Base-by-base conservation (phyloP, 176 grass and related monocot species). In the Avena insularis region DNA sequence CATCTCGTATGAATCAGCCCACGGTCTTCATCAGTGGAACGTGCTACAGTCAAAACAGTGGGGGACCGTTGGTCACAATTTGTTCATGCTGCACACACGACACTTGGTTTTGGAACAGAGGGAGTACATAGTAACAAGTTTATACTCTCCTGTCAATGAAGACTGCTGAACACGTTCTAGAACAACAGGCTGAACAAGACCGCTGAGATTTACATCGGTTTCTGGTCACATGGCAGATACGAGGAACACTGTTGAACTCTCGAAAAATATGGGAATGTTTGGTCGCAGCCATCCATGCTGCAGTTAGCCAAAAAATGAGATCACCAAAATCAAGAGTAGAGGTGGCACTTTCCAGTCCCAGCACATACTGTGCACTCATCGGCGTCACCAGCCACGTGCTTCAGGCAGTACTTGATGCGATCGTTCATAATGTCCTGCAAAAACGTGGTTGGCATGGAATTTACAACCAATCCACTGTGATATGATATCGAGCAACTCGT, bases 381-480 rank as follows among this genome's bases (percentile, higher is more conserved):
- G 21, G 81, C 92, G 78, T 91, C 79, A 50, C 93, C 96, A 9
- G 79, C 87, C 49, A 90, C 85, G 16, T 96, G 96, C 19, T 55
- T 92, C 71, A 98, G 31, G 81, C 96, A 98, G 64, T 92, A 91
- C 45, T 93, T 94, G 82, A 98, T 98, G 71, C 93, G 96, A 83
- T 98, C 92, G 13, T 88, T 98, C 90, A 98, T 85, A 78, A 96
- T 65, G 91, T 98, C 92, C 93, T 96, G 75, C 79, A 92, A 12
- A 63, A 58, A 72, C 47, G 71, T 67, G 6, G 74, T 78, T 67
- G 19, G 0, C 47, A 55, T 11, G 21, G 11, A 21, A 69, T 84
- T 75, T 48, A 23, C 64, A 6, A 9, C 36, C 3, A n/a, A 71
- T 71, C 36, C 2, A 71, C 45, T 56, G 20, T 43, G 40, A 29